phyloP scores from a whole-genome alignment of 139 green algal species.

The Monoraphidium neglectum region DNA sequence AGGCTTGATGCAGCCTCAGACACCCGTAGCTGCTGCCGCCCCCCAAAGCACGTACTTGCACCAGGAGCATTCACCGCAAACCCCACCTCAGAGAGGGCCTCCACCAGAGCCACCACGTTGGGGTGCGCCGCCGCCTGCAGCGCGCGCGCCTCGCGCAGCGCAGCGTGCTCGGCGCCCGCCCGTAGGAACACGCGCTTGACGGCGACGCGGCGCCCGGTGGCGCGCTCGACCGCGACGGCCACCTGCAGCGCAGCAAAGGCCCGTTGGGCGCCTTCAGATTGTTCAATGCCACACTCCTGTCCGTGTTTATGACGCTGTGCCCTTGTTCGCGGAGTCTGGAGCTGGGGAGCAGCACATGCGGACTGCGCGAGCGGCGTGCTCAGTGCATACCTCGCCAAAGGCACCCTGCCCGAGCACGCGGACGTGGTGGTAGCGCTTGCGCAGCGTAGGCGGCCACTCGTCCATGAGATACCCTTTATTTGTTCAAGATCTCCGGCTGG shows the following conservation, averaged over 20 bases:
- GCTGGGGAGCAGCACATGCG: too few species aligned
- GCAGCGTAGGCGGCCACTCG: neutral
- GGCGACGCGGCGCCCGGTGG: conserved; percentile 80
- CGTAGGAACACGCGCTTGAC: conserved; percentile 84
- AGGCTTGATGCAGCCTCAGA: too few species aligned
- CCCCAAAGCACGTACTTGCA: too few species aligned
- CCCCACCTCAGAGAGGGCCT: conserved; percentile 58
- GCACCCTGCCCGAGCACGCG: conserved; percentile 23
- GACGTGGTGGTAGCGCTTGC: neutral
- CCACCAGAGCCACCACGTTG: conserved; percentile 74
- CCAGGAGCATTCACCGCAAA: too few species aligned
- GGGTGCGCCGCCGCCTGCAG: conserved; percentile 81
- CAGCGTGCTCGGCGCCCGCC: conserved; percentile 32
- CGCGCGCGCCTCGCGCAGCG: conserved; percentile 87
- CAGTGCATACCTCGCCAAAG: conserved; percentile 16
- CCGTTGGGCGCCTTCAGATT: too few species aligned
- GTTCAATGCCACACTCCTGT: too few species aligned
- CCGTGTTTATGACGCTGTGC: too few species aligned
- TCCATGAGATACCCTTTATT: too few species aligned
- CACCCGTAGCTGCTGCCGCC: too few species aligned
- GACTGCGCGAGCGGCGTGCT: too few species aligned
- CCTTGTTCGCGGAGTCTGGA: too few species aligned
- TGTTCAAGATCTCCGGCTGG: too few species aligned
- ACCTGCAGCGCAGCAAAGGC: conserved; percentile 32
- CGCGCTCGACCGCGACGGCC: conserved; percentile 69